A percentile compares a stretch with the other conserved stretches of the same genome.
Conservation (phyloP, 306 rosid species). For the Trichosanthes cucumerina region DNA sequence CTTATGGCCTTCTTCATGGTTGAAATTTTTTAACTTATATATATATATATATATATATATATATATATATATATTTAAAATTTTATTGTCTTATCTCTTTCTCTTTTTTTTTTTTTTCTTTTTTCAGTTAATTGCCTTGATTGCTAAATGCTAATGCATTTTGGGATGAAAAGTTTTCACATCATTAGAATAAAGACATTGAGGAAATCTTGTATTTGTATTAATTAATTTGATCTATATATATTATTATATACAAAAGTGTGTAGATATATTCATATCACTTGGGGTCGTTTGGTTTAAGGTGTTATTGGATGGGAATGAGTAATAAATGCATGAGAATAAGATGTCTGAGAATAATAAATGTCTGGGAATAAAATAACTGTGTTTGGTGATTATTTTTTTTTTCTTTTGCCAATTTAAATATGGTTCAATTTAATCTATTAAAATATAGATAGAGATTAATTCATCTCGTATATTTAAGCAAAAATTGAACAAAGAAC, state of each 20-base stretch:
- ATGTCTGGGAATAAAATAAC: too few species aligned
- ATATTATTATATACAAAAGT: background rate
- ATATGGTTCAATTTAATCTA: too few species aligned
- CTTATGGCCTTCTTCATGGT: slow-evolving; percentile 83
- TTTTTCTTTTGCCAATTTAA: background rate
- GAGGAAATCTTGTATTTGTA: background rate
- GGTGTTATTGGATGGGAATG: too few species aligned
- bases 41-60: background rate
- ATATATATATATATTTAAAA: background rate
- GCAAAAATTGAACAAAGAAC: too few species aligned
- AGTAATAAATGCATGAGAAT: too few species aligned
- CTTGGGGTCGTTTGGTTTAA: too few species aligned
- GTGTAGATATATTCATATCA: background rate
- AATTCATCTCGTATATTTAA: too few species aligned
- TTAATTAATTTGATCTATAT: background rate
- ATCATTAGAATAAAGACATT: background rate
- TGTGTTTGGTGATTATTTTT: too few species aligned
- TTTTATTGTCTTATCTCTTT: background rate
- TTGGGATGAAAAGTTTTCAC: background rate
- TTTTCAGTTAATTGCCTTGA: background rate
- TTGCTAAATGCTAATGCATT: background rate
- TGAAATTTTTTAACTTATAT: slow-evolving; percentile 17
- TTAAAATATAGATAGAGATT: too few species aligned
- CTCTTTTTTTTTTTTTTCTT: background rate
- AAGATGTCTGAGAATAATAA: too few species aligned